phyloP scores from a whole-genome alignment of 768 basidiomycete species.

The Hebeloma cylindrosporum region DNA sequence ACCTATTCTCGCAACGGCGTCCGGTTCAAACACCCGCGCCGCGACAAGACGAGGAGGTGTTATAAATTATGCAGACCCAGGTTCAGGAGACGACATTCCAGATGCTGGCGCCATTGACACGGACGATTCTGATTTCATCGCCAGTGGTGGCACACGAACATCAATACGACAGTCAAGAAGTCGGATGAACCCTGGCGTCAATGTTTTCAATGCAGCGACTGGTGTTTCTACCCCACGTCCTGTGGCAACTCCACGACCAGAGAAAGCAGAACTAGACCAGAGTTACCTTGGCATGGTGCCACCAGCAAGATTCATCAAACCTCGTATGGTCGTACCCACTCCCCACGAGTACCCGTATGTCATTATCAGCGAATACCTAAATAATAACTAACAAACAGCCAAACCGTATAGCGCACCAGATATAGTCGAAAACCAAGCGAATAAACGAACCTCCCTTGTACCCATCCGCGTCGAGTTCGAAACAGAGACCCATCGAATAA shows the following conservation, averaged over 20 bases:
- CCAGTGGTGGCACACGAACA: conserved; percentile 61
- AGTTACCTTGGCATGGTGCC: conserved; percentile 88
- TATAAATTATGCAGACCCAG: conserved; percentile 87
- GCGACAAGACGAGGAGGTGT: conserved; percentile 62
- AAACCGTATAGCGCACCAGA: conserved; percentile 55
- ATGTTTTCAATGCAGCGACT: conserved; percentile 54
- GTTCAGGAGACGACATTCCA: conserved; percentile 77
- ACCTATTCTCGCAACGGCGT: conserved; percentile 57
- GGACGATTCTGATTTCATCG: conserved; percentile 81
- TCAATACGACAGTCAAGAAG: conserved; percentile 47
- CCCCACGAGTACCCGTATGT: conserved; percentile 78
- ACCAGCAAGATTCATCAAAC: conserved; percentile 73
- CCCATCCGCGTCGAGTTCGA: conserved; percentile 97
- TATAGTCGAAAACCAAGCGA: conserved; percentile 61
- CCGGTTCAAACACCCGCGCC: conserved; percentile 40
- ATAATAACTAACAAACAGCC: not conserved
- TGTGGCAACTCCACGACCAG: conserved; percentile 34
- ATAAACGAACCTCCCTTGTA: conserved; percentile 55
- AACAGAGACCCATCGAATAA: conserved; percentile 85
- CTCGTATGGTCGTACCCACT: conserved; percentile 56
- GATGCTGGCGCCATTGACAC: conserved; percentile 82
- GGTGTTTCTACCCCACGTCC: conserved; percentile 43
- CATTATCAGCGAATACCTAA: conserved; percentile 1
- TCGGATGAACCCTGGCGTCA: conserved; percentile 48
- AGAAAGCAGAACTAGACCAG: conserved; percentile 73